Percentiles rank a stretch among this genome's conserved stretches.
phyloP scores from a whole-genome alignment of 179 eudicot species.

The Silene noctiflora region DNA sequence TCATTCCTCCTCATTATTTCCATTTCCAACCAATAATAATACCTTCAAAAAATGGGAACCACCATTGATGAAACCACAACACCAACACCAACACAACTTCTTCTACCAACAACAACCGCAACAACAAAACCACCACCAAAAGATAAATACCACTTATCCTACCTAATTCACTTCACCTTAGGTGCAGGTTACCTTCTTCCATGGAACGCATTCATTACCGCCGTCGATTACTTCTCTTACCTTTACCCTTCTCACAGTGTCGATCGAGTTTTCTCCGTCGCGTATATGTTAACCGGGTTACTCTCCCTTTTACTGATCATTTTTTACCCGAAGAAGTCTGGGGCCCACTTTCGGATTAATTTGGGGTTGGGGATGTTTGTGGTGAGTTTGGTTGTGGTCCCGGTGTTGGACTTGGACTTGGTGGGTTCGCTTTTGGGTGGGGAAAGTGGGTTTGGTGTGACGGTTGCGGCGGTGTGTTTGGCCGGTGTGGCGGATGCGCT shows the following conservation, averaged over 20 bases:
- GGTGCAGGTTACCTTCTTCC: conserved; percentile 74
- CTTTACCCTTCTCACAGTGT: conserved; percentile 79
- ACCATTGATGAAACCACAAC: conserved; percentile 19
- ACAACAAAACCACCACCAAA: conserved; percentile 33
- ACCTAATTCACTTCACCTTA: conserved; percentile 72
- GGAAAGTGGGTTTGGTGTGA: conserved; percentile 49
- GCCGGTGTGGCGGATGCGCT: conserved; percentile 72
- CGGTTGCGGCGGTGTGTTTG: conserved; percentile 56
- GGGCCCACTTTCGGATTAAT: conserved; percentile 52
- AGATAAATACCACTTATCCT: conserved; percentile 68
- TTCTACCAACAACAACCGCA: conserved; percentile 21
- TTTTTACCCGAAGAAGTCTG: conserved; percentile 39
- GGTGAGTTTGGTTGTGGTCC: conserved; percentile 53
- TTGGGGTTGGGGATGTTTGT: conserved; percentile 62
- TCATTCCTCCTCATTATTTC: too few species aligned
- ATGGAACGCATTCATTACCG: conserved; percentile 86
- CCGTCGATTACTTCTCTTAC: conserved; percentile 79
- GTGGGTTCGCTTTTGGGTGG: too few species aligned
- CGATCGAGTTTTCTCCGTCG: conserved; percentile 76
- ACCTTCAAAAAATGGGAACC: too few species aligned
- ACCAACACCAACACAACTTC: background rate
- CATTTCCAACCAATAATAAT: too few species aligned
- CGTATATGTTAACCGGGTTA: conserved; percentile 64
- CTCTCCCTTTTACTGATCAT: conserved; percentile 46
- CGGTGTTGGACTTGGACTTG: conserved; percentile 47